Conservation (phyloP, 2,329 filamentous ascomycete species). For the Ascochyta lentis region DNA sequence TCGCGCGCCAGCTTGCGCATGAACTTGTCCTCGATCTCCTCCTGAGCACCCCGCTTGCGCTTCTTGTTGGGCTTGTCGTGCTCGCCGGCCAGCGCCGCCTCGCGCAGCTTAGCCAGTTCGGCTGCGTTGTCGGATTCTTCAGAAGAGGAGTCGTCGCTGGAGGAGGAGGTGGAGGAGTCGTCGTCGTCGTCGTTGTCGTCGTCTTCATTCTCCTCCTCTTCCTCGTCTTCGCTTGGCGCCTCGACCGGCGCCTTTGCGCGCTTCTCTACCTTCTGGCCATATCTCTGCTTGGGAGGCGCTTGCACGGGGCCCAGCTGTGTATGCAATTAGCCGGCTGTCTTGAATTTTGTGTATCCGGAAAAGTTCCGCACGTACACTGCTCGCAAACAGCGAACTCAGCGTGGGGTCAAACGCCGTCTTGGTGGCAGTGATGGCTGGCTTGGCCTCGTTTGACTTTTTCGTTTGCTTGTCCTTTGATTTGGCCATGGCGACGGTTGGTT, state of each 20-base stretch:
- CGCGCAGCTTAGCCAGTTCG: slow-evolving; percentile 33
- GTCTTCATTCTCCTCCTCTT: slow-evolving; percentile 54
- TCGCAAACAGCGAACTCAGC: slow-evolving; percentile 57
- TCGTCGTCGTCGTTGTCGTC: slow-evolving; percentile 31
- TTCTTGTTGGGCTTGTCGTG: slow-evolving; percentile 45
- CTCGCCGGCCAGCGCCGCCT: slow-evolving; percentile 36
- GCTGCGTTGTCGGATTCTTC: slow-evolving; percentile 32
- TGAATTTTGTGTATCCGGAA: background rate
- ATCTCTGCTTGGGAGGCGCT: slow-evolving; percentile 51
- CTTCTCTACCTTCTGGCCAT: slow-evolving; percentile 31
- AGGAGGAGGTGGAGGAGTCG: slow-evolving; percentile 14
- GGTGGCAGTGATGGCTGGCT: slow-evolving; percentile 31
- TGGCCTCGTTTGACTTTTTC: slow-evolving; percentile 21
- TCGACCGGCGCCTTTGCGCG: slow-evolving; percentile 23
- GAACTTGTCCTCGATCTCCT: slow-evolving; percentile 74
- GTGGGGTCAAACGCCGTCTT: slow-evolving; percentile 52
- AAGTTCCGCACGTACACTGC: slow-evolving; percentile 41
- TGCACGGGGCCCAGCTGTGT: slow-evolving; percentile 46
- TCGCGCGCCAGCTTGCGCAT: slow-evolving; percentile 66
- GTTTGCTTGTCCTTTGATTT: slow-evolving; percentile 41
- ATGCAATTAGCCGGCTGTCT: slow-evolving; percentile 19
- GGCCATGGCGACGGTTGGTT: slow-evolving; percentile 33
- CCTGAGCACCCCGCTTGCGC: slow-evolving; percentile 62
- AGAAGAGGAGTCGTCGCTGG: slow-evolving; percentile 24
- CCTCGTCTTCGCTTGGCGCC: slow-evolving; percentile 58